These are phyloP conservation scores for Rhazya stricta DNA, from an alignment of 257 asterid species.

Conservation along the genomic window DNA sequence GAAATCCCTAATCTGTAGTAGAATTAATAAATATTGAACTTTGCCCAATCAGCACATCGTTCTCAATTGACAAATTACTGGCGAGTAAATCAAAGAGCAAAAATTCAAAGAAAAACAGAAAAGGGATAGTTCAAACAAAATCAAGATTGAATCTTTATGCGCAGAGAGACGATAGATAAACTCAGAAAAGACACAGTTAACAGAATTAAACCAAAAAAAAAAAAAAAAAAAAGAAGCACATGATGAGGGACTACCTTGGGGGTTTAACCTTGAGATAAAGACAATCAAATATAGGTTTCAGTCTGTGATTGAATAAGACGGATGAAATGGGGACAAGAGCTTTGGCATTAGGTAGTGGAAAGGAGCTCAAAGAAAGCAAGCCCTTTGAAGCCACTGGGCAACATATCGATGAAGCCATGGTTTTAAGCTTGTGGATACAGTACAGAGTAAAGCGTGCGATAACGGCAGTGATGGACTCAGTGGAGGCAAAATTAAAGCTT, in stretches of 20 bases:
- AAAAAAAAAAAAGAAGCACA: not conserved
- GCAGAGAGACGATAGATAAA: not conserved
- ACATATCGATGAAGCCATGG: slow-evolving; percentile 19
- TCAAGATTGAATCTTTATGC: slow-evolving; percentile 7
- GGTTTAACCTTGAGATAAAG: slow-evolving; percentile 9
- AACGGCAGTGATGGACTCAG: no score
- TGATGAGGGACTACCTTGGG: slow-evolving; percentile 29
- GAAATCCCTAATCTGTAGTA: slow-evolving; percentile 42
- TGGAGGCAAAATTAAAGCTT: no score
- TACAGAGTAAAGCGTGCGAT: not conserved
- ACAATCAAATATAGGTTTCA: slow-evolving; percentile 23
- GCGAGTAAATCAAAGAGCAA: not conserved
- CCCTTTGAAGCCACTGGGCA: slow-evolving; percentile 1
- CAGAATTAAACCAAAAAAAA: not conserved
- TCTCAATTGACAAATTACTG: not conserved
- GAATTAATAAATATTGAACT: slow-evolving; percentile 10
- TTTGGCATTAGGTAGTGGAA: slow-evolving; percentile 15
- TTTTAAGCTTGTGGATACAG: not conserved
- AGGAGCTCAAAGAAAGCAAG: slow-evolving; percentile 14
- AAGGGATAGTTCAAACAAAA: not conserved
- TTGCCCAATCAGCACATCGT: no score
- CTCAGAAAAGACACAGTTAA: not conserved
- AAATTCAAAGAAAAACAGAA: not conserved
- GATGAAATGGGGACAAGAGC: slow-evolving; percentile 20
- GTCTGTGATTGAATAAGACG: slow-evolving; percentile 15